Conservation (phyloP, 768 basidiomycete genomes). For the Panaeolus cyanescens region DNA sequence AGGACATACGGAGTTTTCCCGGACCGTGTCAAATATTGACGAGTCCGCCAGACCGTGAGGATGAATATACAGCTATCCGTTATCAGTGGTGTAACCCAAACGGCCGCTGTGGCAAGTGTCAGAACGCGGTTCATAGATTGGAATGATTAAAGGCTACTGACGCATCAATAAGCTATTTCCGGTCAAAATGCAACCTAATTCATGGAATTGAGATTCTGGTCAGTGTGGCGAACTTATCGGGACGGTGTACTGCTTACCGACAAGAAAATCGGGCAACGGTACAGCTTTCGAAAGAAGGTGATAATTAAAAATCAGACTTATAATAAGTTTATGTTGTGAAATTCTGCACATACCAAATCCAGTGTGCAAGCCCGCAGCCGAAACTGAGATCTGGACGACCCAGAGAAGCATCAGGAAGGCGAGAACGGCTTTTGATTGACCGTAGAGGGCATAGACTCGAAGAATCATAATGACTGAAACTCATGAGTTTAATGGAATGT, state of each 20-base stretch:
- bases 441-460: constrained; percentile 27
- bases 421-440: constrained; percentile 16
- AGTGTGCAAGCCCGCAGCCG: constrained; percentile 16
- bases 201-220: neutral
- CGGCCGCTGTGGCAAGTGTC: constrained; percentile 13
- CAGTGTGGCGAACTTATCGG: neutral
- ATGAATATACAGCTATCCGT: constrained; percentile 20
- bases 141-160: constrained; percentile 7
- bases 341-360: constrained; percentile 21
- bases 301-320: no score
- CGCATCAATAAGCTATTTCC: constrained; percentile 16
- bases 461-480: constrained; percentile 28
- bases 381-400: constrained; percentile 21
- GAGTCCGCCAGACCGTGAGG: constrained; percentile 17
- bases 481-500: neutral
- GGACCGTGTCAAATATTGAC: constrained; percentile 10
- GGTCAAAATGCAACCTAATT: constrained; percentile 22
- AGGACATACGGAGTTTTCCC: constrained; percentile 13
- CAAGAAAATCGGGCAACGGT: constrained; percentile 17
- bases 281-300: constrained; percentile 12
- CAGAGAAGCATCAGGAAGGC: constrained; percentile 19
- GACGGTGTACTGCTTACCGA: constrained; percentile 10
- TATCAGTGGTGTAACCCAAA: constrained; percentile 25
- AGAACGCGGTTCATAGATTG: neutral
- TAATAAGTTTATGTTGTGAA: neutral